phyloP scores from a whole-genome alignment of 2,329 filamentous ascomycete species.

The Ceratocystis huliohia region DNA sequence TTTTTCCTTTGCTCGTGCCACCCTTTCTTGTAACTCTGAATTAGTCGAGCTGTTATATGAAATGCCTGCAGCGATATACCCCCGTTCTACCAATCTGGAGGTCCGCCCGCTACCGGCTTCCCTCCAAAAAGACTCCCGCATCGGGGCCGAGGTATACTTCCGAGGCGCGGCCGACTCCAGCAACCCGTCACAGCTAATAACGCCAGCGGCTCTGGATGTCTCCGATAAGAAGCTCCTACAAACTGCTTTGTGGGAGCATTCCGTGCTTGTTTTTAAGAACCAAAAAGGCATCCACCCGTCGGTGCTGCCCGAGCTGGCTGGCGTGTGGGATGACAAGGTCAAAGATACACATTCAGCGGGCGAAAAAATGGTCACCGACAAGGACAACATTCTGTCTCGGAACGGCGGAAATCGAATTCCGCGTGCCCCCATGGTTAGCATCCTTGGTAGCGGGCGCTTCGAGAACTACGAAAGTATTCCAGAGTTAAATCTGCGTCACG shows the following conservation, averaged over 20 bases:
- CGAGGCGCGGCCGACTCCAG: neutral
- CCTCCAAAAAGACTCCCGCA: slow-evolving; percentile 18
- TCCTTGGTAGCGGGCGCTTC: slow-evolving; percentile 18
- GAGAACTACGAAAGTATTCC: slow-evolving; percentile 16
- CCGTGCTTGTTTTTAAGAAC: slow-evolving; percentile 17
- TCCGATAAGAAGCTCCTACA: slow-evolving; percentile 16
- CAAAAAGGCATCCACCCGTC: slow-evolving; percentile 18
- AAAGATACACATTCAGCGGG: slow-evolving; percentile 20
- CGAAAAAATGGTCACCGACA: slow-evolving; percentile 20
- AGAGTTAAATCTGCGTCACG: slow-evolving; percentile 17
- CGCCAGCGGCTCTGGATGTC: slow-evolving; percentile 6
- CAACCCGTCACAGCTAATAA: neutral
- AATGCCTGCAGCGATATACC: slow-evolving; percentile 14
- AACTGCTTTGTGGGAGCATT: slow-evolving; percentile 16
- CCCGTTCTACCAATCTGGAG: slow-evolving; percentile 18
- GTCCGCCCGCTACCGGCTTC: slow-evolving; percentile 11
- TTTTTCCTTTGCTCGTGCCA: neutral
- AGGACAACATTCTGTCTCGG: slow-evolving; percentile 18
- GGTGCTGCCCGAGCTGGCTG: slow-evolving; percentile 15
- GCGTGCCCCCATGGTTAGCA: slow-evolving; percentile 19
- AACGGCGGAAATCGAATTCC: slow-evolving; percentile 19
- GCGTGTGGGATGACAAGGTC: slow-evolving; percentile 19
- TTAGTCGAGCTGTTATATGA: neutral
- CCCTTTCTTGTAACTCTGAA: neutral
- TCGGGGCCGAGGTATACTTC: slow-evolving; percentile 18